These are phyloP conservation scores for Fusarium foetens DNA, from an alignment of 2,329 filamentous ascomycete genomes.

Conservation along the genomic window DNA sequence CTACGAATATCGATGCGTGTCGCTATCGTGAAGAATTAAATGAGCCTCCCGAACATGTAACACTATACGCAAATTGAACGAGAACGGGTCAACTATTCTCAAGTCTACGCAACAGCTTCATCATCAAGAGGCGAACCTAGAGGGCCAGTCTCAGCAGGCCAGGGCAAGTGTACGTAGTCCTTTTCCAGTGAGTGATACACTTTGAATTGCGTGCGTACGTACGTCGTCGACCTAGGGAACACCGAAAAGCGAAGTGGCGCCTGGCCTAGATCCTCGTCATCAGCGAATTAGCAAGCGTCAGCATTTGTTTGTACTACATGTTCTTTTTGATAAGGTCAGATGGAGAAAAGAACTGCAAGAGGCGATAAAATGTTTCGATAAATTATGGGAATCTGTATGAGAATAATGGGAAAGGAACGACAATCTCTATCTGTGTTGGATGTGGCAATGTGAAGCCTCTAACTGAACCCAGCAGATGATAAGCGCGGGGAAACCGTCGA, in stretches of 20 bases:
- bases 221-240: constrained; percentile 2
- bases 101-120: constrained; percentile 38
- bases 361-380: constrained; percentile 10
- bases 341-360: constrained; percentile 22
- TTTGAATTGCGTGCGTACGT: constrained; percentile 20
- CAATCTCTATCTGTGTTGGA: constrained; percentile 30
- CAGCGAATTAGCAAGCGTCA: constrained; percentile 34
- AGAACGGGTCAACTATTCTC: constrained; percentile 16
- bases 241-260: constrained; percentile 28
- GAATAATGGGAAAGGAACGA: constrained; percentile 34
- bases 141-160: constrained; percentile 22
- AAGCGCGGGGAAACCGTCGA: constrained; percentile 30
- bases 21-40: constrained; percentile 3
- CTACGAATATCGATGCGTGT: constrained; percentile 28
- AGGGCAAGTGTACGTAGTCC: constrained; percentile 33
- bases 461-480: constrained; percentile 29
- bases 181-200: constrained; percentile 5
- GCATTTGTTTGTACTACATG: constrained; percentile 6
- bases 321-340: constrained; percentile 5
- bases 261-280: constrained; percentile 31
- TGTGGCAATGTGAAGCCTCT: constrained; percentile 30
- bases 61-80: neutral
- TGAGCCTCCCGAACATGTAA: neutral
- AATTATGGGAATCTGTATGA: constrained; percentile 29
- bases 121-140: constrained; percentile 38